Base-by-base conservation (phyloP, 1,284 basidiomycete species). In the Rhodotorula mucilaginosa region DNA sequence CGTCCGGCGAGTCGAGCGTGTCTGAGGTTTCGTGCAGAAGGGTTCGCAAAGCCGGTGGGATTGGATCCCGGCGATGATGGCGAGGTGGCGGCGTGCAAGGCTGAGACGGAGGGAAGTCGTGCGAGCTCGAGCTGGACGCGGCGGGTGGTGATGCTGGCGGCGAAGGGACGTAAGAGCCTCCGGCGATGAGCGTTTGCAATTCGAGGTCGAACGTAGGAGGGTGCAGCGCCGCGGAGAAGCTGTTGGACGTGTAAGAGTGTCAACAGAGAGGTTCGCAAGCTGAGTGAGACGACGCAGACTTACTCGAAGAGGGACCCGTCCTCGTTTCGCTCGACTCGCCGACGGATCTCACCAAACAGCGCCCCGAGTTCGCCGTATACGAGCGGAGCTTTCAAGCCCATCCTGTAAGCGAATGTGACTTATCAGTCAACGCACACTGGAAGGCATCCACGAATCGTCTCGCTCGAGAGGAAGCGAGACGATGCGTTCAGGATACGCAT, bases 381-480 rank as follows among this genome's bases (percentile, higher is more conserved):
- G 23, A 94, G 82, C 74, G 88, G 88, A 0, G 86, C 84, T 80
- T 94, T 94, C 51, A 95, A 82, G 0, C 90, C 90, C 5, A 94
- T 87, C 0, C 90, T 92, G 73, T 13, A 26, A 26, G 1, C 26
- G 26, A 26, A 26, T 26, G 26, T 26, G 26, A 26, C 26, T 26
- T 26, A 26, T 26, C 1, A 26, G 26, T 26, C 26, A 26, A 26
- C 26, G 26, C 26, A 26, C 26, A 26, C 26, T 26, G 26, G 26
- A 26, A 26, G 26, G 26, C 26, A 13, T 44, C 10, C 10, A 44
- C 12, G 10, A 44, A 44, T 2, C 10, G 39, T 44, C 39, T 16
- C 58, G 26, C 26, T 26, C 6, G 46, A 13, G 31, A 19, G 5
- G 18, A 21, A 13, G 19, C 4, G 29, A 7, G 57, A 44, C 23